Evolutionary conservation across 257 asterid species (phyloP).

Genomic region (Fraxinus excelsior): DNA sequence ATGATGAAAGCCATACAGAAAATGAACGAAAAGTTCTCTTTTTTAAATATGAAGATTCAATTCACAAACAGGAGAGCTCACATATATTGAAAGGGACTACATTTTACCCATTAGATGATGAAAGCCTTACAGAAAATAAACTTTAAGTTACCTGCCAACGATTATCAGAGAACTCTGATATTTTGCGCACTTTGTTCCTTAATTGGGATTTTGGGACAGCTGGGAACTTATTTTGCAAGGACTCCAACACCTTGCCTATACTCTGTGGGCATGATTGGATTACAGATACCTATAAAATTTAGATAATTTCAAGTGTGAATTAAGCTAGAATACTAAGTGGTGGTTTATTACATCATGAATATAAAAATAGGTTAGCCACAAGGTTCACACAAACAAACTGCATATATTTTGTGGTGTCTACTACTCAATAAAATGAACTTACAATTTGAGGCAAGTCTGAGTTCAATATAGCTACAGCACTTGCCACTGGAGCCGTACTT

Average conservation of each 20-base stretch:
- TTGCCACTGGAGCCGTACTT: slow-evolving; percentile 32
- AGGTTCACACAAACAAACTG: not conserved
- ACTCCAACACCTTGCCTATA: slow-evolving; percentile 57
- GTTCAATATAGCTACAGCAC: slow-evolving; percentile 48
- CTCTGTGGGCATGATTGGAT: slow-evolving; percentile 62
- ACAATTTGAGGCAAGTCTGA: slow-evolving; percentile 76
- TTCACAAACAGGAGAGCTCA: not conserved
- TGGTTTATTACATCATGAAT: not conserved
- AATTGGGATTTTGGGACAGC: slow-evolving; percentile 58
- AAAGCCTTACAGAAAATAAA: not conserved
- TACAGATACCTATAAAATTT: slow-evolving; percentile 49
- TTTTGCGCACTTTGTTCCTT: slow-evolving; percentile 77
- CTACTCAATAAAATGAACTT: slow-evolving; percentile 33
- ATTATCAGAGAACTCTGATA: slow-evolving; percentile 66
- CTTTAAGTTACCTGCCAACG: slow-evolving; percentile 76
- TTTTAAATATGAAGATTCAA: not conserved
- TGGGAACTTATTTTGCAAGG: slow-evolving; percentile 65
- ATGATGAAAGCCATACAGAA: too few relatives aligned
- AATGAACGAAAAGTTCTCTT: not conserved
- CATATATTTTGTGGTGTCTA: not conserved
- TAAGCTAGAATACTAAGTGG: not conserved
- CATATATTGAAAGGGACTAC: too few relatives aligned
- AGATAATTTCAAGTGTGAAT: not conserved
- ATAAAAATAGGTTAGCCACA: not conserved
- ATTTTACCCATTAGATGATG: too few relatives aligned